Base-by-base conservation (phyloP, 2,329 filamentous ascomycete genomes). In the Aspergillus niger region DNA sequence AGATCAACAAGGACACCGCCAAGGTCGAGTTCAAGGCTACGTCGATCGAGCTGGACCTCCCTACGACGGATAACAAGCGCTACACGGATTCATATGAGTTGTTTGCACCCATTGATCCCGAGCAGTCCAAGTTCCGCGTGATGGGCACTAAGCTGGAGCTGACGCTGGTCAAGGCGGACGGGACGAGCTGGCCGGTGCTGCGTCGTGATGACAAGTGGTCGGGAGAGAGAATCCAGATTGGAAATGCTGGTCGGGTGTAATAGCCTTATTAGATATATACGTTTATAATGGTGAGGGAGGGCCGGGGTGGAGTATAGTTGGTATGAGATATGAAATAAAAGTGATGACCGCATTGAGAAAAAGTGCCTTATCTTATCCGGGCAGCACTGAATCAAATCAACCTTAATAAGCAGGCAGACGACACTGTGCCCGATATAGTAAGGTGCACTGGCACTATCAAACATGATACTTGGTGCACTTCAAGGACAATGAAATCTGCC, bases 121-220 rank as follows among this genome's bases (percentile, higher is more conserved):
- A 86, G 59, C 88, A 90, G 75, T 92, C 89, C 67, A 83, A 84
- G 59, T 94, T 86, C 80, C 92, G 91, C 78, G 86, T 97, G 61
- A 83, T 97, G 75, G 91, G 91, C 26, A 96, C 92, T 1, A 97
- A 97, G 81, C 80, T 97, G 55, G 93, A 97, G 77, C 80, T 97
- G 70, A 89, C 82, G 28, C 79, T 97, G 57, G 85, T 76, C 28
- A 90, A 90, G 79, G 88, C 88, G 2, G 90, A 93, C 69, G 89
- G 88, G 10, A 83, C 84, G 44, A 90, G 91, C 71, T 97, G 93
- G 93, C 90, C 92, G 36, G 91, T 95, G 5, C 78, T 97, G 70
- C 85, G 91, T 62, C 90, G 87, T 61, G 91, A 95, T 69, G 92
- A 97, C 69, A 83, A 80, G 65, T 82, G 81, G 67, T 87, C 85